Conservation (phyloP, 345 rosid genomes). For the Adansonia digitata region DNA sequence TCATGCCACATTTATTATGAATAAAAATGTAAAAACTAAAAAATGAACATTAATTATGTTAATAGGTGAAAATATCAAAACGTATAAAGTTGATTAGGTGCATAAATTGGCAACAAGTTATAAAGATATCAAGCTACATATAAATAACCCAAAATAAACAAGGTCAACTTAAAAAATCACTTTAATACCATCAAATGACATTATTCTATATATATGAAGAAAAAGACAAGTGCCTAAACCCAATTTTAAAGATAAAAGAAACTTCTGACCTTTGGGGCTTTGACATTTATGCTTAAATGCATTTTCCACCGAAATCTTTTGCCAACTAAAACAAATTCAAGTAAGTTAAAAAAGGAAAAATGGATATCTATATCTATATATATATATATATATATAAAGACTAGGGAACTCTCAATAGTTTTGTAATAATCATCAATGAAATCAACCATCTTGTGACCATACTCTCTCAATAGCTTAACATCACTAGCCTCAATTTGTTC, state of each 20-base stretch:
- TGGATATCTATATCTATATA: no score
- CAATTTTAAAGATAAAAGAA: background rate
- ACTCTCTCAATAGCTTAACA: no score
- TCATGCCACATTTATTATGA: no score
- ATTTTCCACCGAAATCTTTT: background rate
- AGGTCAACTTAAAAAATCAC: background rate
- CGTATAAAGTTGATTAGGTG: conserved; percentile 61
- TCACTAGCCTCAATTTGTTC: no score
- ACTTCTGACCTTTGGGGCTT: background rate
- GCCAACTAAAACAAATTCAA: background rate
- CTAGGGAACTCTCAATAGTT: conserved; percentile 66
- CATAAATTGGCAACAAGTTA: conserved; percentile 65
- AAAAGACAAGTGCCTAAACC: background rate
- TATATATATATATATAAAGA: background rate
- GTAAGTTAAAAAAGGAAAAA: background rate
- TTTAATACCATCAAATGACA: background rate
- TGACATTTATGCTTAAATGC: background rate
- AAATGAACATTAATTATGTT: no score
- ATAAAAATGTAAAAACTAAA: no score
- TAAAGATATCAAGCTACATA: conserved; percentile 77
- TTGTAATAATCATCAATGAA: conserved; percentile 88
- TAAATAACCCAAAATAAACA: background rate
- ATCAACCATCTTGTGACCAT: conserved; percentile 67
- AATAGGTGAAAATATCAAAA: no score
- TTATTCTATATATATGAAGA: background rate